Evolutionary conservation across 768 basidiomycete genomes (phyloP).

Genomic region (Boletus speciosus): DNA sequence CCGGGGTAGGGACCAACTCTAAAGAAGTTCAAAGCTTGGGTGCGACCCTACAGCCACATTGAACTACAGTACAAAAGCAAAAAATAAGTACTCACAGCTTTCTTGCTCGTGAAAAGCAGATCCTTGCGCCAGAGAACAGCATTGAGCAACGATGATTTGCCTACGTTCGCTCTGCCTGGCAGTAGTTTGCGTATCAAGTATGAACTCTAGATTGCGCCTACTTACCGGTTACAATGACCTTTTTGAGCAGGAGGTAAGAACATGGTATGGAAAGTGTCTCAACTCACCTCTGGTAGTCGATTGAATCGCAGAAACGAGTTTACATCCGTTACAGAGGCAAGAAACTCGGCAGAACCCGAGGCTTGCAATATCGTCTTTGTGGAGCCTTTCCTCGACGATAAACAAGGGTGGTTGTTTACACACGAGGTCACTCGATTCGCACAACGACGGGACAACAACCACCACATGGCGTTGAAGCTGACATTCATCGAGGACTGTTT

Average conservation of each 20-base stretch:
- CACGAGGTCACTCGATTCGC: not conserved
- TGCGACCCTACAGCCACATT: conserved; percentile 53
- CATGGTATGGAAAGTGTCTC: not conserved
- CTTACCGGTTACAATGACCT: conserved; percentile 30
- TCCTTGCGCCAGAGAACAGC: conserved; percentile 56
- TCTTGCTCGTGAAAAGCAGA: conserved; percentile 63
- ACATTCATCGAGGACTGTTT: too few species aligned
- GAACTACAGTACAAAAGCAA: not conserved
- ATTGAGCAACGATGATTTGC: conserved; percentile 74
- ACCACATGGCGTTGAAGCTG: conserved; percentile 11
- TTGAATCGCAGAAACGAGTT: conserved; percentile 17
- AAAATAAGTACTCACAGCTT: conserved; percentile 48
- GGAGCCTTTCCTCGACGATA: conserved; percentile 9
- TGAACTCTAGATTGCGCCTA: not conserved
- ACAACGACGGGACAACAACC: conserved; percentile 1
- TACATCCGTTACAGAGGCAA: conserved; percentile 17
- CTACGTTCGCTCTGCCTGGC: conserved; percentile 72
- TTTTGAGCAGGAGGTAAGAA: conserved; percentile 2
- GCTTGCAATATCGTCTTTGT: conserved; percentile 19
- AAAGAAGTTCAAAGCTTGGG: conserved; percentile 68
- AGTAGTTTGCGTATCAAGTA: not conserved
- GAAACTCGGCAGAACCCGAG: conserved; percentile 28
- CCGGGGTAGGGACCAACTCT: conserved; percentile 55
- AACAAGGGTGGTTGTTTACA: not conserved
- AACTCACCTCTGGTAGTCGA: conserved; percentile 30